phyloP scores from a whole-genome alignment of 257 asterid genomes.

The Scutellaria minor region DNA sequence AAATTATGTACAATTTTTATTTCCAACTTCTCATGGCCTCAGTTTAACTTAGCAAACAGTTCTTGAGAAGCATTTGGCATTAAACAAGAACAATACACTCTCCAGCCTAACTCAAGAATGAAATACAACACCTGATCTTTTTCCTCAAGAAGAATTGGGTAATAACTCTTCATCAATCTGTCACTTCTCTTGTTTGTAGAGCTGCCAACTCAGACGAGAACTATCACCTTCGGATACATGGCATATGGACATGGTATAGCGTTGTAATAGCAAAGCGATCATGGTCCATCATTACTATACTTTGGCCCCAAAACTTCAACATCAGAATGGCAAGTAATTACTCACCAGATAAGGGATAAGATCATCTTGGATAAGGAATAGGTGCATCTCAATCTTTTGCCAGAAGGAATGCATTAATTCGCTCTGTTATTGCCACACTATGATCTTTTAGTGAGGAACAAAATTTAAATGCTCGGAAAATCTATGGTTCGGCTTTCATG shows the following conservation, averaged over 20 bases:
- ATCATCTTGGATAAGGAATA: conserved; percentile 8
- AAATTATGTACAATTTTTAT: not conserved
- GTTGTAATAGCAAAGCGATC: no score
- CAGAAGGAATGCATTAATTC: conserved; percentile 15
- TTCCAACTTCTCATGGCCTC: conserved; percentile 3
- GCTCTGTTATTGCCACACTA: not conserved
- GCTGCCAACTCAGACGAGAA: conserved; percentile 1
- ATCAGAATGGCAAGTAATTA: not conserved
- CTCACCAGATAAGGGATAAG: conserved; percentile 9
- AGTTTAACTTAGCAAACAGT: not conserved
- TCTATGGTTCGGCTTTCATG: conserved; percentile 54
- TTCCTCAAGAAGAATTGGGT: not conserved
- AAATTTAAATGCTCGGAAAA: not conserved
- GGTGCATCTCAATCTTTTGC: conserved; percentile 10
- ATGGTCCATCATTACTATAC: no score
- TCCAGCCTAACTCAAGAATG: conserved; percentile 16
- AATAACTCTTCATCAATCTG: not conserved
- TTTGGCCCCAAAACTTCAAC: conserved; percentile 1
- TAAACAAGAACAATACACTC: conserved; percentile 8
- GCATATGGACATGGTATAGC: no score
- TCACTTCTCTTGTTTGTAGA: not conserved
- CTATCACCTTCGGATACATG: not conserved
- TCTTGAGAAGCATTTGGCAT: conserved; percentile 6
- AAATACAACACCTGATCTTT: conserved; percentile 17
- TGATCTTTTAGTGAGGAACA: not conserved